These are phyloP conservation scores for Fusarium keratoplasticum DNA, from an alignment of 2,329 filamentous ascomycete genomes.

Conservation along the genomic window DNA sequence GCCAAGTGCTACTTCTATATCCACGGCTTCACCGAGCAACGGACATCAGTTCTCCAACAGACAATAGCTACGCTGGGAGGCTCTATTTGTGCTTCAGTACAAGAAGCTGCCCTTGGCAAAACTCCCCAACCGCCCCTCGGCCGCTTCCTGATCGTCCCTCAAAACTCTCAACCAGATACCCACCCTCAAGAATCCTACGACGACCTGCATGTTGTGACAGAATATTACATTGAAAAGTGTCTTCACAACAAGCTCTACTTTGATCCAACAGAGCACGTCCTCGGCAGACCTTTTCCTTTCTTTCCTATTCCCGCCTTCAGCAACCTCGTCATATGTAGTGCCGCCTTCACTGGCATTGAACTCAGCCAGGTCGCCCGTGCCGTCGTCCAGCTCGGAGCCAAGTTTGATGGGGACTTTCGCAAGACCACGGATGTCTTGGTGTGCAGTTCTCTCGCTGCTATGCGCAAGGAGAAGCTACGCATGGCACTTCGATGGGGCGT, in stretches of 20 bases:
- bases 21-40: conserved; percentile 67
- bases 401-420: conserved; percentile 82
- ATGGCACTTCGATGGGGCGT: conserved; percentile 81
- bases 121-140: conserved; percentile 46
- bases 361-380: conserved; percentile 85
- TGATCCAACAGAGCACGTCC: conserved; percentile 74
- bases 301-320: conserved; percentile 79
- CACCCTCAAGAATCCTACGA: conserved; percentile 55
- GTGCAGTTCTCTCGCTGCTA: conserved; percentile 68
- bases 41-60: conserved; percentile 60
- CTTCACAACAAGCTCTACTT: conserved; percentile 80
- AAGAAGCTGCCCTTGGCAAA: conserved; percentile 52
- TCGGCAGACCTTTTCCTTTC: conserved; percentile 80
- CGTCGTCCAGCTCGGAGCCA: conserved; percentile 80
- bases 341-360: conserved; percentile 86
- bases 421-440: conserved; percentile 80
- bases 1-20: conserved; percentile 68
- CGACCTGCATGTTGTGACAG: conserved; percentile 73
- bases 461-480: conserved; percentile 81
- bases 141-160: conserved; percentile 67
- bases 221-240: conserved; percentile 94
- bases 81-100: conserved; percentile 55
- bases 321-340: conserved; percentile 79
- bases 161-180: conserved; percentile 59
- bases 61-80: conserved; percentile 63